These are phyloP conservation scores for Silene noctiflora DNA, from an alignment of 179 eudicot species.

Conservation along the genomic window DNA sequence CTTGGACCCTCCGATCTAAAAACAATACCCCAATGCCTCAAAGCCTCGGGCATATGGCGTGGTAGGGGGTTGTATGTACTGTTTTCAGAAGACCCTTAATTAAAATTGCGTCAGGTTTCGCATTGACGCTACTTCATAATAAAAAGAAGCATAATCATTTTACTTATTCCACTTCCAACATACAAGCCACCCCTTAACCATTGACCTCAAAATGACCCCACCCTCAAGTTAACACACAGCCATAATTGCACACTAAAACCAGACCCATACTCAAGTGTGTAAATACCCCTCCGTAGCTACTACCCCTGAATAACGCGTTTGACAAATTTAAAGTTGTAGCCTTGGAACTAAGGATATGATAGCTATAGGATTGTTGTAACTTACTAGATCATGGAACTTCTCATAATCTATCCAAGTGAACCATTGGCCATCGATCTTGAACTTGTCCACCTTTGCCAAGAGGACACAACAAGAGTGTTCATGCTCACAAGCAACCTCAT, in stretches of 20 bases:
- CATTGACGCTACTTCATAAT: neutral
- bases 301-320: neutral
- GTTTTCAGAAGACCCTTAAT: neutral
- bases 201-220: neutral
- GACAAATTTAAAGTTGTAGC: neutral
- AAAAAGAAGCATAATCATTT: neutral
- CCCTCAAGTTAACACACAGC: neutral
- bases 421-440: conserved; percentile 88
- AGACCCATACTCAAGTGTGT: neutral
- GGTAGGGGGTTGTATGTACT: neutral
- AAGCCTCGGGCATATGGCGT: neutral
- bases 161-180: neutral
- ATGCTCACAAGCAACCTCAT: conserved; percentile 99
- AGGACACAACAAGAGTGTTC: conserved; percentile 98
- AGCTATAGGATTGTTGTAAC: conserved; percentile 22
- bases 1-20: no score
- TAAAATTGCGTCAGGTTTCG: neutral
- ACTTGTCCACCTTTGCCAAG: conserved; percentile 76
- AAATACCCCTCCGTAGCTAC: neutral
- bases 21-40: neutral
- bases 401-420: conserved; percentile 98
- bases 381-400: conserved; percentile 93
- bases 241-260: neutral
- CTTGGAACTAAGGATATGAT: neutral
- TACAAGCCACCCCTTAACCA: neutral